Evolutionary conservation across 257 asterid species (phyloP), one percentile per base, ranked within the genome.

Genomic region (Scutellaria galericulata): DNA sequence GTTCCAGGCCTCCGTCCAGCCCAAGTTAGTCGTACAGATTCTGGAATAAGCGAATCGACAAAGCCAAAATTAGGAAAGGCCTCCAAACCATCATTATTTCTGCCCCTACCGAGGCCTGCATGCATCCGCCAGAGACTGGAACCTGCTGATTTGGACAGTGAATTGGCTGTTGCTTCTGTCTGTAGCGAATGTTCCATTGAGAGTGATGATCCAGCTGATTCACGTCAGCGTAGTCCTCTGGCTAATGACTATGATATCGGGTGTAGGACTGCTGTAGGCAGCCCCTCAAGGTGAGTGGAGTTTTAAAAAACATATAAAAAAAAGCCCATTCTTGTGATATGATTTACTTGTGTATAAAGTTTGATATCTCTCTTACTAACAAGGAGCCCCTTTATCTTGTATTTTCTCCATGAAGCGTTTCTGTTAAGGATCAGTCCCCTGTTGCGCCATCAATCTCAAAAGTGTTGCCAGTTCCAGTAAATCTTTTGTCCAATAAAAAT

Each of bases 141-240:
- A 64, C 96, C 92, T 64, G 66, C 86, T 9, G 98, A 89, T 46
- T 53, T 83, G 78, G 95, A 95, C 70, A 90, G 75, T 18, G 97
- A 90, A 64, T 52, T 82, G 60, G 90, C 78, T 35, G 91, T 83
- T 78, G 86, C 92, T 64, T 95, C 98, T 64, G 42, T 87, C 71
- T 92, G 91, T 61, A 95, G 99, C 61, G 99, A 87, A 75, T 81
- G 92, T 61, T 95, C 99, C 22, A 68, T 79, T 64, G 98, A 90
- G 82, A 92, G 93, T 50, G 98, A 92, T 63, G 96, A 90, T 78
- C 93, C 84, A 65, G 74, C 81, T 31, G 97, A 91, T 77, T 89
- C 95, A 35, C 88, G 80, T 55, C 93, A 84, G 70, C 90, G 83
- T 47, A 91, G 96, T 83, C 96, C 93, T 35, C 81, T 79, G 76